Evolutionary conservation across 768 basidiomycete species (phyloP).

Genomic region (Galerina sulciceps): DNA sequence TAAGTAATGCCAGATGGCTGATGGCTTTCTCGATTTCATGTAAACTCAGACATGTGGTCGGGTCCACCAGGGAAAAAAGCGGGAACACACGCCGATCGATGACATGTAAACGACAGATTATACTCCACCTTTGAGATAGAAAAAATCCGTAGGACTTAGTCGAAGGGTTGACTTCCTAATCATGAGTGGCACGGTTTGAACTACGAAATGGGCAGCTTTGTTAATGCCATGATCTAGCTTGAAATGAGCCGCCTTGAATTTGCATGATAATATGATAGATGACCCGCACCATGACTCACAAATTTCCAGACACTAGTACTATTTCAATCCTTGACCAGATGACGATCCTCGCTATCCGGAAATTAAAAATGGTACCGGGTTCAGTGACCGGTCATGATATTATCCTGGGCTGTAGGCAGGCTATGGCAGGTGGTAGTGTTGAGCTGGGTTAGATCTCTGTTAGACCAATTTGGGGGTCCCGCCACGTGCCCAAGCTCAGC

Average conservation of each 20-base stretch:
- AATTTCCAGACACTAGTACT: neutral
- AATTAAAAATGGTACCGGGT: no score
- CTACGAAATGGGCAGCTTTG: neutral
- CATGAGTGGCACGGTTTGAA: neutral
- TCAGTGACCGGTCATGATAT: no score
- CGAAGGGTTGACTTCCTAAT: neutral
- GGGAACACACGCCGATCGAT: neutral
- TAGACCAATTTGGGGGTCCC: no score
- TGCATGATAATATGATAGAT: no score
- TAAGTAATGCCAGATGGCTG: neutral
- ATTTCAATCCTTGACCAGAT: neutral
- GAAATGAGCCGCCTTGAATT: neutral
- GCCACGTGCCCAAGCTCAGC: no score
- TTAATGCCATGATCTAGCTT: neutral
- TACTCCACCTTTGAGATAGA: neutral
- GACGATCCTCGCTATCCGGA: no score
- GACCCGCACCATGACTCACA: neutral
- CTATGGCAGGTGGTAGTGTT: no score
- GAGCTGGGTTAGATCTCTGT: no score
- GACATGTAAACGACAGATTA: neutral
- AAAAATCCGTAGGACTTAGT: neutral
- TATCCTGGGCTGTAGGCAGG: no score
- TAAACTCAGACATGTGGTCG: neutral
- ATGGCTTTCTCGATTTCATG: neutral
- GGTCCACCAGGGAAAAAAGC: neutral